Evolutionary conservation across 108 stramenopile genomes (phyloP), one percentile per base, ranked within the genome.

Genomic region (Stephanodiscus triporus): DNA sequence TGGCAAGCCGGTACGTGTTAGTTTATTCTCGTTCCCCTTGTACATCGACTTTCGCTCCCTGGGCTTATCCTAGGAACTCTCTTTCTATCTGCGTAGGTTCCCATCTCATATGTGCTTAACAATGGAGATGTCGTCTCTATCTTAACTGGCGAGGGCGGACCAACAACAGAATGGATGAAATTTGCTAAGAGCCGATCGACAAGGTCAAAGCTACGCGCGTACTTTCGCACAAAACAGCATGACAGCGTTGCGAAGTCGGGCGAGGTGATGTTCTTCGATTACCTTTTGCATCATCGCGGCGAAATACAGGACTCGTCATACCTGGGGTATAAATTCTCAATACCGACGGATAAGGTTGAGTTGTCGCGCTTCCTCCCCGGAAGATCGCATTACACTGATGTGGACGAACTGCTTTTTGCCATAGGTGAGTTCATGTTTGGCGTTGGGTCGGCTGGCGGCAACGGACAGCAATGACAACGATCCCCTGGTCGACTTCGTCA

Each of bases 71-170:
- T n/a, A 43, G 1, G 7, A 9, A 58, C 24, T 9, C 48, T 40
- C 34, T 10, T 5, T 37, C 45, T 72, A n/a, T n/a, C n/a, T n/a
- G n/a, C 11, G 7, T 20, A 75, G 73, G 91, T 88, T 48, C 87
- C 90, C 26, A 85, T 94, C 26, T 84, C 88, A 1, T 94, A 93
- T 58, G 87, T 91, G 76, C 83, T 97, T 8, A 87, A 88, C 48
- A 93, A 97, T 73, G 94, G 94, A 20, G 94, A 97, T 70, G 94
- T 97, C 56, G 93, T 97, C 17, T 93, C 90, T 1, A 89, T 97
- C 38, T 55, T 91, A 27, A 94, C 93, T 6, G 91, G 89, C 6
- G 79, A 87, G 59, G 89, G 87, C 29, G 88, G 62, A 63, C 95
- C 95, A 2, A 66, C 86, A 7, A 87, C 79, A 6, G 89, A 92